phyloP scores from a whole-genome alignment of 1,139 yeast genomes.

The Pichia sp. region DNA sequence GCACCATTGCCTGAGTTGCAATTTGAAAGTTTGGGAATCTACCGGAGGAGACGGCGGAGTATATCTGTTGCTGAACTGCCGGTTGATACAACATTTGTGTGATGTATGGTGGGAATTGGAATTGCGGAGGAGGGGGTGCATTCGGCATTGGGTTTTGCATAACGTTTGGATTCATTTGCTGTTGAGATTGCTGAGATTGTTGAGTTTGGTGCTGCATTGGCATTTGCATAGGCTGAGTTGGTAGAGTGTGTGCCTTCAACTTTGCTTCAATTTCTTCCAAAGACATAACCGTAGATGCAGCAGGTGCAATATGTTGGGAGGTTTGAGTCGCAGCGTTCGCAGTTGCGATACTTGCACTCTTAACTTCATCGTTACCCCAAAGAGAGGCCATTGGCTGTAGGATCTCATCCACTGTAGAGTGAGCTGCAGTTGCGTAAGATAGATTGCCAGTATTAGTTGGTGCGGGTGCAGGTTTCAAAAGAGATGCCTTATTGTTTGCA shows the following conservation, averaged over 20 bases:
- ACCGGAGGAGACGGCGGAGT: slow-evolving; percentile 26
- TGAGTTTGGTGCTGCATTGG: slow-evolving; percentile 24
- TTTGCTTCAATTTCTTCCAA: slow-evolving; percentile 76
- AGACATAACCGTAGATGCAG: slow-evolving; percentile 36
- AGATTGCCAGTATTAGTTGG: slow-evolving; percentile 9
- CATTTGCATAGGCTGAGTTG: slow-evolving; percentile 12
- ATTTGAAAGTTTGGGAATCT: slow-evolving; percentile 24
- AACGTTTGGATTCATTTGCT: slow-evolving; percentile 11
- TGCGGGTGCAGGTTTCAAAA: slow-evolving; percentile 20
- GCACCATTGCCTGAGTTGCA: slow-evolving; percentile 27
- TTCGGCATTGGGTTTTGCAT: slow-evolving; percentile 1
- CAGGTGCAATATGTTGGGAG: background rate
- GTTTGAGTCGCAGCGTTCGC: background rate
- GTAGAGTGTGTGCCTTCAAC: slow-evolving; percentile 27
- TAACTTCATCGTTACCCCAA: slow-evolving; percentile 52
- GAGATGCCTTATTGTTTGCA: slow-evolving; percentile 13
- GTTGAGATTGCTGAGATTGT: slow-evolving; percentile 18
- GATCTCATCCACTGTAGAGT: slow-evolving; percentile 31
- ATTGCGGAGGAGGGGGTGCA: slow-evolving; percentile 5
- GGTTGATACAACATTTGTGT: slow-evolving; percentile 26
- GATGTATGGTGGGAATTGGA: slow-evolving; percentile 21
- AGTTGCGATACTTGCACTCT: slow-evolving; percentile 8
- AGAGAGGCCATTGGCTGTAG: slow-evolving; percentile 62
- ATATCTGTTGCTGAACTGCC: slow-evolving; percentile 24
- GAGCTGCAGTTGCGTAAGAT: slow-evolving; percentile 56